Conservation (phyloP, 352 stramenopile species). For the Plasmopara muralis region DNA sequence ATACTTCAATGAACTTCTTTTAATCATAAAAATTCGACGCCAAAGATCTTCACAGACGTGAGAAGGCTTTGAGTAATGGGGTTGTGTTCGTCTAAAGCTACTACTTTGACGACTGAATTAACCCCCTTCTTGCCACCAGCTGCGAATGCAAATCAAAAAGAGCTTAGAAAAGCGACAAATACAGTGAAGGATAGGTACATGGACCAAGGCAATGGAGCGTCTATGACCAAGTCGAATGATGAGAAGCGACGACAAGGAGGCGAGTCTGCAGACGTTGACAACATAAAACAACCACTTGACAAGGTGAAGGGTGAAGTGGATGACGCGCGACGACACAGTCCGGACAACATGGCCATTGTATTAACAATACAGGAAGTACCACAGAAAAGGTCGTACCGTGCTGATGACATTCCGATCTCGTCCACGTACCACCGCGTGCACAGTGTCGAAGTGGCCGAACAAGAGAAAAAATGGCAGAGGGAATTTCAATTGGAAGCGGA, state of each 20-base stretch:
- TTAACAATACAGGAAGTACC: conserved; percentile 9
- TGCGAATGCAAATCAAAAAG: conserved; percentile 7
- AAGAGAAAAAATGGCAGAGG: conserved; percentile 35
- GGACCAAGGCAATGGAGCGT: conserved; percentile 26
- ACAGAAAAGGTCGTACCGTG: conserved; percentile 23
- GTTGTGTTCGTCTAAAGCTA: conserved; percentile 53
- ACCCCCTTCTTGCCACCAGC: conserved; percentile 1
- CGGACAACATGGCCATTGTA: conserved; percentile 2
- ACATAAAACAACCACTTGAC: no score
- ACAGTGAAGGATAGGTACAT: conserved; percentile 29
- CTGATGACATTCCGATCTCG: conserved; percentile 64
- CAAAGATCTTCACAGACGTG: background rate
- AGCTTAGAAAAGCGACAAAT: background rate
- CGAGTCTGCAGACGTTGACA: background rate
- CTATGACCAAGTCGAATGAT: conserved; percentile 25
- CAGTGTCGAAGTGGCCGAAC: conserved; percentile 40
- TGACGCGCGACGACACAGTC: conserved; percentile 1
- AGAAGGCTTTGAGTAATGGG: conserved; percentile 30
- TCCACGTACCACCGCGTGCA: conserved; percentile 74
- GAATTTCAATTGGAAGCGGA: conserved; percentile 45
- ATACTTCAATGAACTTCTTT: conserved; percentile 1
- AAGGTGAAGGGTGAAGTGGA: background rate
- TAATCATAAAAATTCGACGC: background rate
- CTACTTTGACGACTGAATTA: conserved; percentile 6
- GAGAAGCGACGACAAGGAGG: conserved; percentile 17